Base-by-base conservation (phyloP, 1,284 basidiomycete genomes). In the Phaffia rhodozyma region DNA sequence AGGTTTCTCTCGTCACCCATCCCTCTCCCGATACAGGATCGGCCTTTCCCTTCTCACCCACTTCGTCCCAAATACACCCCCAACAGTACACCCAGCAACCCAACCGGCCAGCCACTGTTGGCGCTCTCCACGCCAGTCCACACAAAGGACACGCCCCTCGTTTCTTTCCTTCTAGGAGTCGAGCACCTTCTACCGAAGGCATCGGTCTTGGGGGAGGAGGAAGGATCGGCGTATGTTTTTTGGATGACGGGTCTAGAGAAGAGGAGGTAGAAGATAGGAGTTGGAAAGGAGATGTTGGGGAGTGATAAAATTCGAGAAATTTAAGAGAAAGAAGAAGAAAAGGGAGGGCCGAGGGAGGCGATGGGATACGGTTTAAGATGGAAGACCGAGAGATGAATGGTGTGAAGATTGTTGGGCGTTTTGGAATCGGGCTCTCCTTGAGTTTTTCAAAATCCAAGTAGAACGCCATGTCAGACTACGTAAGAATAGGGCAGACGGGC, bases 221-320 rank as follows among this genome's bases (percentile, higher is more conserved):
- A 47, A 91, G 81, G 0, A 82, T 79, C 23, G 85, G 86, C 25
- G 73, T 75, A 38, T 43, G 13, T 32, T 48, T 32, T 82, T 84
- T 66, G 79, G 79, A 55, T 82, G 83, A 29, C 83, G 65, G 65
- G 34, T 66, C 66, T 80, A 50, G 80, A 76, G 30, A 83, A 79
- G 62, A 86, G 72, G 54, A 83, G 80, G 63, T 84, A 80, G 67
- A 86, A 82, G 57, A 66, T 3, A 89, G 74, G 23, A 85, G 82
- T 49, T 85, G 81, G 58, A 89, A 86, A n/a, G 93, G 92, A 2
- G 93, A 97, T 34, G 84, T 83, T 11, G 93, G 89, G 21, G 91
- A 94, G 75, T 97, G 98, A 93, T 96, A 98, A 93, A 96, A 99
- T 76, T 98, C 92, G 38, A 97, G 80, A 75, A 98, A 94, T 76